Conservation (phyloP, 176 grass and related monocot genomes). For the Cenchrus purpureus region DNA sequence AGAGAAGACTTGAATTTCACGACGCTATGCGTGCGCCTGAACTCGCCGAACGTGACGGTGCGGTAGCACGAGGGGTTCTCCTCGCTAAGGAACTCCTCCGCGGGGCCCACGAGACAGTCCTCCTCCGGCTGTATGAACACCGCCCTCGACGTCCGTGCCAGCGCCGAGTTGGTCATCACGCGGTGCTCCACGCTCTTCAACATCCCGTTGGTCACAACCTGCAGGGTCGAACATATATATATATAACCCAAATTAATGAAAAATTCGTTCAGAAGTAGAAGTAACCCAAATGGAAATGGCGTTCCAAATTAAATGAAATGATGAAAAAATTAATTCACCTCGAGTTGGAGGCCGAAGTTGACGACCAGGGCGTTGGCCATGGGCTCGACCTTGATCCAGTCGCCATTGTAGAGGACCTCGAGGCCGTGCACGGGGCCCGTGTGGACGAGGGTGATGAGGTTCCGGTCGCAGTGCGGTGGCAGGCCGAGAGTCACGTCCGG, state of each 20-base stretch:
- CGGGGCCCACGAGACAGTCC: background rate
- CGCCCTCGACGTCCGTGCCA: background rate
- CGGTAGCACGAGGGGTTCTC: background rate
- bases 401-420: background rate
- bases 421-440: background rate
- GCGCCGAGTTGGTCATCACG: background rate
- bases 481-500: background rate
- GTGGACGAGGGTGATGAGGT: background rate
- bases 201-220: background rate
- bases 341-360: background rate
- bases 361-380: background rate
- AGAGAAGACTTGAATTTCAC: background rate
- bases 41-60: background rate
- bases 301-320: too few relatives aligned
- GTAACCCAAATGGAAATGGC: too few relatives aligned
- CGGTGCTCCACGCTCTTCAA: background rate
- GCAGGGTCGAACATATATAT: too few relatives aligned
- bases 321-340: background rate
- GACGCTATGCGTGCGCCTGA: background rate
- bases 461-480: background rate
- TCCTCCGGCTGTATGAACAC: background rate
- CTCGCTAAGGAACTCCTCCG: background rate
- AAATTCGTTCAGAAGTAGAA: too few relatives aligned
- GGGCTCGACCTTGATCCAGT: background rate
- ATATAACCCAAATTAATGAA: too few relatives aligned